These are phyloP conservation scores for Cenococcum geophilum DNA, from an alignment of 495 filamentous ascomycete species.

Conservation along the genomic window DNA sequence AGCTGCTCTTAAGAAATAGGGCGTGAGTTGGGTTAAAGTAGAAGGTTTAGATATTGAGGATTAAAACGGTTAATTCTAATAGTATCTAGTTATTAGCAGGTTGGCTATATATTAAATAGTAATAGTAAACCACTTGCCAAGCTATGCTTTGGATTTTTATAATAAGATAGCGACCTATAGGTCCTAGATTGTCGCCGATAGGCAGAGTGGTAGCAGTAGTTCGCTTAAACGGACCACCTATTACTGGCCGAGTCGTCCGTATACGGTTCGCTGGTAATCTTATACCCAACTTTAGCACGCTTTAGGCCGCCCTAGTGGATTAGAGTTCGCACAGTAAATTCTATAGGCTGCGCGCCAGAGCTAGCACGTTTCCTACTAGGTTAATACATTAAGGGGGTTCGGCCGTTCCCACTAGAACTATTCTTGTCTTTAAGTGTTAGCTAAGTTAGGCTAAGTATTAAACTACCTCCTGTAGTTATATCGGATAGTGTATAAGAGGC, in stretches of 20 bases:
- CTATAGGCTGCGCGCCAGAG: too few relatives aligned
- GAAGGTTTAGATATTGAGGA: slow-evolving; percentile 20
- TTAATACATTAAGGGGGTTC: too few relatives aligned
- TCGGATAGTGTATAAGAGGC: slow-evolving; percentile 9
- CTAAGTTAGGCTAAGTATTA: too few relatives aligned
- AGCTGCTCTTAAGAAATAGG: slow-evolving; percentile 32
- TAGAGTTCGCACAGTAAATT: background rate
- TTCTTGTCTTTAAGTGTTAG: too few relatives aligned
- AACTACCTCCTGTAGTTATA: too few relatives aligned
- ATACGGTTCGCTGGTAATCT: slow-evolving; percentile 18
- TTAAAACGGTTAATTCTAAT: slow-evolving; percentile 22
- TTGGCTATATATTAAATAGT: slow-evolving; percentile 1
- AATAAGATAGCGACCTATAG: too few relatives aligned
- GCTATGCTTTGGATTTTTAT: slow-evolving; percentile 5
- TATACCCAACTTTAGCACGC: slow-evolving; percentile 16
- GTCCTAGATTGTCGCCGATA: background rate
- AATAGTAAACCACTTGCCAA: background rate
- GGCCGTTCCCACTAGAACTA: too few relatives aligned
- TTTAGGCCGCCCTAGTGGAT: background rate
- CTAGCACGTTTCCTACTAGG: too few relatives aligned
- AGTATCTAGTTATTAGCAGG: slow-evolving; percentile 12
- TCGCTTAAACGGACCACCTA: slow-evolving; percentile 24
- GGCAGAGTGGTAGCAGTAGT: slow-evolving; percentile 9
- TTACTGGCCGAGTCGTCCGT: slow-evolving; percentile 16
- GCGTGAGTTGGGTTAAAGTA: slow-evolving; percentile 32